Base-by-base conservation (phyloP, 2,329 filamentous ascomycete species). In the Alternaria metachromatica region DNA sequence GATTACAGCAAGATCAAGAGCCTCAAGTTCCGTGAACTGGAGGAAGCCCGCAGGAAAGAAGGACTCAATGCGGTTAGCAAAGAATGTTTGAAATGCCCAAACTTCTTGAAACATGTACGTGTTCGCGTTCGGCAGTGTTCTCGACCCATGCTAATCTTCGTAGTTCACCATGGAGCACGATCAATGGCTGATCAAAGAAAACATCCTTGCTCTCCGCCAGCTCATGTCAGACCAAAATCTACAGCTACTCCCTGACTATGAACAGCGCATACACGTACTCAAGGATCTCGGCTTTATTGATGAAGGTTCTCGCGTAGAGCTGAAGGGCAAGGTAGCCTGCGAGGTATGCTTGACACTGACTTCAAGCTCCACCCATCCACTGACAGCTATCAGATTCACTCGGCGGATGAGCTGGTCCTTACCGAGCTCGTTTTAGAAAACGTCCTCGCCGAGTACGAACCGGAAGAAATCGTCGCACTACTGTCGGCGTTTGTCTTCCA, bases 281-380 rank as follows among this genome's bases (percentile, higher is more conserved):
- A 94, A 93, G 77, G 94, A 98, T 70, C 87, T 99, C 8, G 91
- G 89, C 6, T 99, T 99, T 78, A 92, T 99, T 70, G 96, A 99
- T 74, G 89, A 92, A 5, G 89, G 91, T 48, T 90, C 90, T 5
- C 90, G 95, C 21, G 96, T 99, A 43, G 92, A 96, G 82, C 87
- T 99, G 67, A 99, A 99, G 82, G 96, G 96, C 80, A 98, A 98
- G 80, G 96, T 99, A 21, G 96, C 96, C 5, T 99, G 96, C 82
- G 96, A 99, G 81, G 85, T 87, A 77, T 68, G 78, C 56, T 33
- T 18, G 37, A 49, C 44, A 12, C 33, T 26, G 26, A 12, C 48
- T n/a, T 13, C 4, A 21, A 45, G 45, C 44, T 30, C 55, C 51
- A 28, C 43, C 62, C 55, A 33, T 37, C 45, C 44, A 28, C 65